Percentiles rank a stretch among this genome's conserved stretches.
These are phyloP conservation scores for Apiotrichum gracile DNA, from an alignment of 1,284 basidiomycete species.

Conservation along the genomic window DNA sequence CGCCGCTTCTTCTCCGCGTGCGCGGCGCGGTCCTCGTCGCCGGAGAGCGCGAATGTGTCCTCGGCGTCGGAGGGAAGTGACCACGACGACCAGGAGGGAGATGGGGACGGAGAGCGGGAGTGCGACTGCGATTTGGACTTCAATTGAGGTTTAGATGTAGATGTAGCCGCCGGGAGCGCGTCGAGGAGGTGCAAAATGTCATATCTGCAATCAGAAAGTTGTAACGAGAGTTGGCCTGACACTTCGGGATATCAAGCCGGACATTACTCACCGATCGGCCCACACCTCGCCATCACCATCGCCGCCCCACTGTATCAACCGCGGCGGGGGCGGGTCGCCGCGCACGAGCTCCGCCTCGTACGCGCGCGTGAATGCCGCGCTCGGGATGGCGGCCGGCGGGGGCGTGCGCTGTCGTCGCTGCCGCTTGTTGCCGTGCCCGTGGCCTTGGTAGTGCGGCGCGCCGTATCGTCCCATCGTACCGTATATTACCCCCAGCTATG, in stretches of 20 bases:
- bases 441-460: too few relatives aligned
- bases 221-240: neutral
- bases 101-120: too few relatives aligned
- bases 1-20: constrained; percentile 62
- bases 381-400: neutral
- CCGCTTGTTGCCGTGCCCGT: neutral
- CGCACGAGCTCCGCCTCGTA: constrained; percentile 36
- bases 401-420: neutral
- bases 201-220: constrained; percentile 55
- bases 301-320: constrained; percentile 26
- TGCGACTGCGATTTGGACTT: too few relatives aligned
- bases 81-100: constrained; percentile 43
- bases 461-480: constrained; percentile 1
- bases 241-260: neutral
- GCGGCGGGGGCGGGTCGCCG: constrained; percentile 4
- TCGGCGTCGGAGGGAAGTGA: constrained; percentile 78
- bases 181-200: constrained; percentile 69
- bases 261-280: constrained; percentile 37
- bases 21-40: constrained; percentile 58
- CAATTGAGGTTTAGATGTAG: neutral
- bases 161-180: constrained; percentile 23
- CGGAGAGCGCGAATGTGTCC: constrained; percentile 69
- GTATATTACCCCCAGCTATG: neutral
- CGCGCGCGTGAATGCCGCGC: constrained; percentile 18
- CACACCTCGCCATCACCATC: constrained; percentile 22